Evolutionary conservation across 345 rosid species (phyloP).

Genomic region (Citrus sinensis): DVS_A1.0 CM039164.1:19720001-19720500

Average conservation of each 20-base stretch:
- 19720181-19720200: conserved; percentile 21
- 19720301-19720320: background rate
- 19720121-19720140: conserved; percentile 37
- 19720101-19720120: conserved; percentile 18
- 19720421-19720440: background rate
- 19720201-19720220: conserved; percentile 17
- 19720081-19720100: conserved; percentile 17
- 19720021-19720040: conserved; percentile 32
- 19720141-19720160: conserved; percentile 31
- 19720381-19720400: background rate
- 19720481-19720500: background rate
- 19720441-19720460: background rate
- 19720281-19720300: background rate
- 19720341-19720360: conserved; percentile 1
- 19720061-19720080: conserved; percentile 7
- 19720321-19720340: background rate
- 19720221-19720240: conserved; percentile 25
- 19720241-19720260: conserved; percentile 29
- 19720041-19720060: conserved; percentile 1
- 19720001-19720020: conserved; percentile 11
- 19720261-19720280: background rate
- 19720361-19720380: background rate
- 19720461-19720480: background rate
- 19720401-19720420: background rate
- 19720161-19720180: conserved; percentile 8